Base-by-base conservation (phyloP, 805 yeast genomes). In the Barnettozyma siamensis region DNA sequence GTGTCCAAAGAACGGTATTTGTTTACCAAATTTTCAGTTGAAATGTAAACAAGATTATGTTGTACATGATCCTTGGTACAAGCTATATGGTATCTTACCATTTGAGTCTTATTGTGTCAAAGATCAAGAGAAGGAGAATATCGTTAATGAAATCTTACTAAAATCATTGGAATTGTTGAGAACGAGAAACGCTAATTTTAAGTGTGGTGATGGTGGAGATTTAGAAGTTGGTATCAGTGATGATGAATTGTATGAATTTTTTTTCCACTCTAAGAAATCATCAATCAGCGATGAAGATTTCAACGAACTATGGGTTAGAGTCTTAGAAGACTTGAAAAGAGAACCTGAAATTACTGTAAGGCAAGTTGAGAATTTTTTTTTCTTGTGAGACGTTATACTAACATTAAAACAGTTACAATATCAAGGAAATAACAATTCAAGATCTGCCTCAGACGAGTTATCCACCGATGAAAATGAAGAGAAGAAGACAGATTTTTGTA, bases 1-100 rank as follows among this genome's bases (percentile, higher is more conserved):
- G 20, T 91, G 98, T 57, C 97, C 98, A 2, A 73, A 70, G 4
- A 80, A 89, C 62, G 93, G 89, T 0, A 67, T 75, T 30, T 91
- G 98, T 62, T 77, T 71, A 48, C 75, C 78, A 19, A 58, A 70
- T 34, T 66, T 83, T 51, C 66, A 71, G 38, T 54, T 85, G 8
- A 78, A 73, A 42, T 91, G 99, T 62, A 79, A 76, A 50, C 80
- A 78, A 34, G 95, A 82, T 42, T 84, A 67, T 55, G 58, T 75
- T 35, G 69, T 66, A 28, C 54, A 55, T 31, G 66, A 72, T 39
- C 80, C 82, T 13, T 73, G 80, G 72, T 68, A 74, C 47, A 64
- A 75, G 31, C 56, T 77, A 26, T 67, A 72, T 43, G 82, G 85
- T 5, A 42, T 76, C 13, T 62, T 85, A 18, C 86, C 93, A 10